These are phyloP conservation scores for Pelargonium myrrhifolium DNA, from an alignment of 441 rosid genomes.

Conservation along the genomic window DNA sequence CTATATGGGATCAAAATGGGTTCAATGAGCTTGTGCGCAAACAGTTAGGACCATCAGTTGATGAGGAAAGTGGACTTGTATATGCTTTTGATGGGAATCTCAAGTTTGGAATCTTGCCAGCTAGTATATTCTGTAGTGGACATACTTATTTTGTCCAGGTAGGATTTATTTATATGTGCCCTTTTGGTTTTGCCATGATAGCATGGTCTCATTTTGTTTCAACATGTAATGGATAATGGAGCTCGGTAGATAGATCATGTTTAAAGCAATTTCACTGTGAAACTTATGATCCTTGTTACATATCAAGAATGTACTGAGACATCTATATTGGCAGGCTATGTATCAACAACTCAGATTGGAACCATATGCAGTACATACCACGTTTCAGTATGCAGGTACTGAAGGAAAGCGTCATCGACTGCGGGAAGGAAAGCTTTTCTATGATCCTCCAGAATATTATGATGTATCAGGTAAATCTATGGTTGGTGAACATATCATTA, in stretches of 20 bases:
- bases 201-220: constrained; percentile 1
- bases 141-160: constrained; percentile 98
- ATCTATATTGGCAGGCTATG: constrained; percentile 56
- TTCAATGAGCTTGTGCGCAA: constrained; percentile 74
- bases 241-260: constrained; percentile 1
- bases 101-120: constrained; percentile 91
- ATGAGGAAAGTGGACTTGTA: constrained; percentile 64
- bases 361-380: constrained; percentile 95
- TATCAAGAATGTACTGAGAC: constrained; percentile 18
- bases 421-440: constrained; percentile 85
- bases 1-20: constrained; percentile 99
- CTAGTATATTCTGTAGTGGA: constrained; percentile 92
- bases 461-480: constrained; percentile 60
- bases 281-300: constrained; percentile 14
- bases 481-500: neutral
- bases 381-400: constrained; percentile 96
- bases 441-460: constrained; percentile 87
- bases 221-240: constrained; percentile 10
- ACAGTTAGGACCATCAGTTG: constrained; percentile 88
- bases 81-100: constrained; percentile 93
- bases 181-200: constrained; percentile 11
- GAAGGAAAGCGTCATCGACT: constrained; percentile 96
- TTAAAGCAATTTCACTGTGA: constrained; percentile 7
- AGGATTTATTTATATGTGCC: constrained; percentile 17
- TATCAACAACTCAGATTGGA: constrained; percentile 82